Percentiles rank a stretch among this genome's conserved stretches.
Evolutionary conservation across 768 basidiomycete genomes (phyloP).

Genomic region (Suillus subluteus): DNA sequence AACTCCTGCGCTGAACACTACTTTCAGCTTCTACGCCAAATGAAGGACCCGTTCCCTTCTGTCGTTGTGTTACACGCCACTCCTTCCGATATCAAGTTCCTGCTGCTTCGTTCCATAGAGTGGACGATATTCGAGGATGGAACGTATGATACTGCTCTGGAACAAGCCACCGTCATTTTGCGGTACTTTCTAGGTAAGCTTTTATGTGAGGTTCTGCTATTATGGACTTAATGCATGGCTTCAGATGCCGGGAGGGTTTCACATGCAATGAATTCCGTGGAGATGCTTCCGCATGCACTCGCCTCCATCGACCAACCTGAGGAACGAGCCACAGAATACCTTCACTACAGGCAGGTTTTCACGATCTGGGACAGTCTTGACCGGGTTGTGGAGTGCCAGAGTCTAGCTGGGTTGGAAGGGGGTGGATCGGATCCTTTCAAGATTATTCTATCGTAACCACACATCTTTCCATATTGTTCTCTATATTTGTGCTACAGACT

Average conservation of each 20-base stretch:
- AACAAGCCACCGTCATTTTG: no score
- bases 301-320: constrained; percentile 67
- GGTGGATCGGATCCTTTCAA: constrained; percentile 78
- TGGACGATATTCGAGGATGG: no score
- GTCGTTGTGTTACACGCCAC: no score
- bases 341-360: constrained; percentile 88
- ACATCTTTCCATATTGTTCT: not conserved
- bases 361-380: constrained; percentile 70
- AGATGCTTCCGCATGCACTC: constrained; percentile 65
- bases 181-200: no score
- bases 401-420: constrained; percentile 63
- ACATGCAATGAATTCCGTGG: constrained; percentile 63
- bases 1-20: no score
- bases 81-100: no score
- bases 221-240: not conserved
- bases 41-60: no score
- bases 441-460: constrained; percentile 17
- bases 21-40: no score
- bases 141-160: no score
- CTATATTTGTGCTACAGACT: not conserved
- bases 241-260: constrained; percentile 73
- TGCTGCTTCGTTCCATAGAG: no score
- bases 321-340: constrained; percentile 71
- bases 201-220: constrained; percentile 20
- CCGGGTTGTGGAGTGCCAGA: constrained; percentile 61